Evolutionary conservation across 106 monocot genomes (phyloP), one percentile per base, ranked within the genome.

Genomic region (Dioscorea dumetorum): DNA sequence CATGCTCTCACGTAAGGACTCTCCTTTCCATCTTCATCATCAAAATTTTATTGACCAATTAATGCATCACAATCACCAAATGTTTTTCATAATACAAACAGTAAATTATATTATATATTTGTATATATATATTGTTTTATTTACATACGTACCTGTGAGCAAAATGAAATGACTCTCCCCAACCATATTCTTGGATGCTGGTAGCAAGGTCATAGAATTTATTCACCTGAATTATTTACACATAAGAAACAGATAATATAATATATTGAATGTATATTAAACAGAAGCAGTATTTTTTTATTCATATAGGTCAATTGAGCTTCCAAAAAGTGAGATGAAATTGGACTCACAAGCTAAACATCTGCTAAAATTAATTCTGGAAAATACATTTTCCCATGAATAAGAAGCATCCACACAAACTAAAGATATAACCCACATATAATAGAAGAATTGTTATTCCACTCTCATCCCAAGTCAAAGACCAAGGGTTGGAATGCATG

Each of bases 161-260:
- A 79, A 90, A 90, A 76, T 90, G 90, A 67, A 90, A 90, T 33
- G 90, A 90, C 67, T 86, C 90, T 74, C 90, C 90, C 90, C 90
- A 90, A 20, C 86, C 90, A 90, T 60, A 90, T 63, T 90, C 90
- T 63, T 90, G 86, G 69, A 90, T 86, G 76, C 90, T 86, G 53
- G 90, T 90, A 13, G 81, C 83, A 52, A 90, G 83, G 62, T 90
- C 90, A 83, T 90, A 86, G 60, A 83, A 90, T 52, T 90, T 90
- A 67, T 90, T 90, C 21, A 90, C 90, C 90, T 90, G 50, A 34
- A 67, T 51, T 35, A 16, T 16, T 35, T 20, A 41, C 34, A 41
- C 41, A 41, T 41, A 41, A 3, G 41, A 3, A 41, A 41, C 3
- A 6, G 3, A 41, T 41, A 41, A 0, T 41, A 41, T 41, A 1